Evolutionary conservation across 805 yeast genomes (phyloP), one percentile per base, ranked within the genome.

Genomic region (Saturnispora besseyi): DNA sequence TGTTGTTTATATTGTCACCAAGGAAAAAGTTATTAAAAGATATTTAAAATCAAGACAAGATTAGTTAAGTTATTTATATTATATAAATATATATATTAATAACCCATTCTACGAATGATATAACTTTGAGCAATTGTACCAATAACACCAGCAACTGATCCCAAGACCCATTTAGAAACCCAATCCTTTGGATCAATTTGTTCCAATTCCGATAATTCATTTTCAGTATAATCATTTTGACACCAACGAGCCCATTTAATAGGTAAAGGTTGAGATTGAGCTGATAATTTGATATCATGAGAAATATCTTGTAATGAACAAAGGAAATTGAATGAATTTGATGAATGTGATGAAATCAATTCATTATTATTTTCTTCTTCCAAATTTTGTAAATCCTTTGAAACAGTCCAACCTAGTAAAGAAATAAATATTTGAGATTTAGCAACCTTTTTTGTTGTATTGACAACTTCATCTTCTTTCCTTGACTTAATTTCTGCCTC

Each of bases 21-120:
- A 89, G 70, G 98, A 91, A 64, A 86, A 87, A 68, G 95, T 93
- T 51, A 78, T 81, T 49, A 89, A 84, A 72, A 81, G 95, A 62
- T 80, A 85, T 60, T 78, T 93, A 69, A 90, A 84, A 73, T 88
- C 96, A 51, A 84, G 99, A 69, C 98, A 91, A 74, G 99, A 93
- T 77, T 93, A 76, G 68, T 15, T 36, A 29, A 22, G 13, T 26
- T 12, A 11, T 28, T 28, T 44, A 15, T 34, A 29, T 34, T 18
- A 26, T 32, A 32, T 32, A 43, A 13, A 42, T 11, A 40, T 24
- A 29, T 21, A 18, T 12, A 32, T 57, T 62, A 77, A 41, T 74
- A 70, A 1, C 90, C 93, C 95, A 93, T 93, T 66, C 99, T 77
- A 64, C 81, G 82, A 44, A 90, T 81, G 43, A 93, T 95, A 64